Evolutionary conservation across 306 rosid species (phyloP).

Genomic region (Aeschynomene evenia): DNA sequence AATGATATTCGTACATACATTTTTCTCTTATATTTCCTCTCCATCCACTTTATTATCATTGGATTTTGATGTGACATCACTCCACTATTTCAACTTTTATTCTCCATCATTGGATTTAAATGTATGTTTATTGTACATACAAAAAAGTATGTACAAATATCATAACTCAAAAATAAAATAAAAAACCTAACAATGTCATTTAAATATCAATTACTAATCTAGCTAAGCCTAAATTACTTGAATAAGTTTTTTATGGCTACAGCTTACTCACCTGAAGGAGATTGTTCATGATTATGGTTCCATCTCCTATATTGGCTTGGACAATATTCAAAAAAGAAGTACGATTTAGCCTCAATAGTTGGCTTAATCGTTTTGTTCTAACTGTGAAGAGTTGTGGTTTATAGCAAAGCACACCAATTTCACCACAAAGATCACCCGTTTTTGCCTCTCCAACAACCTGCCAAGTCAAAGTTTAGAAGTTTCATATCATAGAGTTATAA

Average conservation of each 20-base stretch:
- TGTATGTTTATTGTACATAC: too few relatives aligned
- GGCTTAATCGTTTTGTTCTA: conserved; percentile 80
- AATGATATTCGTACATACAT: too few relatives aligned
- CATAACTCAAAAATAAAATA: too few relatives aligned
- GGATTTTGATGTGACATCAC: too few relatives aligned
- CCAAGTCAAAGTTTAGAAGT: conserved; percentile 22
- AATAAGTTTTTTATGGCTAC: conserved; percentile 5
- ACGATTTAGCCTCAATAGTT: conserved; percentile 75
- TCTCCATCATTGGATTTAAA: too few relatives aligned
- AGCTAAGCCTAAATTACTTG: too few relatives aligned
- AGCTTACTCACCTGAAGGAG: conserved; percentile 85
- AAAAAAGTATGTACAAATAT: too few relatives aligned
- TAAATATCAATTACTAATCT: too few relatives aligned
- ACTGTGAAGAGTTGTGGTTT: conserved; percentile 89
- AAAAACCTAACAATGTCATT: too few relatives aligned
- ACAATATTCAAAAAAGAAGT: conserved; percentile 70
- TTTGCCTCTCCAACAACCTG: conserved; percentile 79
- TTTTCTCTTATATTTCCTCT: too few relatives aligned
- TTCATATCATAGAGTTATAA: not conserved
- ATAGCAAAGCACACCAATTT: conserved; percentile 88
- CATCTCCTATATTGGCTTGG: conserved; percentile 88
- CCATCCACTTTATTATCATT: too few relatives aligned
- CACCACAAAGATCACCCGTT: conserved; percentile 81
- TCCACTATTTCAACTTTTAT: too few relatives aligned
- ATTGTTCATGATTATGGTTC: conserved; percentile 87